These are phyloP conservation scores for Melampsora americana DNA, from an alignment of 1,284 basidiomycete genomes.

Conservation along the genomic window DNA sequence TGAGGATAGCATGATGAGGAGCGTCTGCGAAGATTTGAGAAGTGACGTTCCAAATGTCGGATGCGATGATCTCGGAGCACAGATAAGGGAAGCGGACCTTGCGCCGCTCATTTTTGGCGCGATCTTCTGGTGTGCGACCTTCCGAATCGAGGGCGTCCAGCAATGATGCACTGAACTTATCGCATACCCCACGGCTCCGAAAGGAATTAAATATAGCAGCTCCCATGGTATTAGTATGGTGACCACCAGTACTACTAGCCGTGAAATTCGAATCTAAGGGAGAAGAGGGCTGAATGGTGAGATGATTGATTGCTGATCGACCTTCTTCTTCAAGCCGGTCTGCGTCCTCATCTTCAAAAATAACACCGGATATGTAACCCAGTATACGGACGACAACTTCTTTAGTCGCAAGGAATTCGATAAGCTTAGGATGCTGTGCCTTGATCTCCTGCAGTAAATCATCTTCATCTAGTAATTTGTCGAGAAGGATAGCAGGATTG, in stretches of 20 bases:
- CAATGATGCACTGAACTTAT: not conserved
- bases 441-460: slow-evolving; percentile 94
- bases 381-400: slow-evolving; percentile 75
- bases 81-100: slow-evolving; percentile 72
- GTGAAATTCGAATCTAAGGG: slow-evolving; percentile 66
- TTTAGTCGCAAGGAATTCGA: slow-evolving; percentile 75
- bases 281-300: slow-evolving; percentile 48
- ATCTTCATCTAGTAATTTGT: slow-evolving; percentile 88
- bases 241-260: slow-evolving; percentile 53
- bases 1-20: slow-evolving; percentile 63
- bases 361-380: slow-evolving; percentile 78
- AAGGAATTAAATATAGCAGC: slow-evolving; percentile 46
- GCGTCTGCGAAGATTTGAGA: slow-evolving; percentile 77
- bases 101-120: slow-evolving; percentile 33
- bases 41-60: slow-evolving; percentile 90
- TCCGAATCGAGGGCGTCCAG: not conserved
- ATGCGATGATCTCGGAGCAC: slow-evolving; percentile 90
- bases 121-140: slow-evolving; percentile 57
- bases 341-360: slow-evolving; percentile 67
- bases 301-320: slow-evolving; percentile 16
- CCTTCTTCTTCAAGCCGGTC: slow-evolving; percentile 51
- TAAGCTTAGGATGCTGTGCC: slow-evolving; percentile 80
- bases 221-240: slow-evolving; percentile 39
- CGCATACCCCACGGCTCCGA: slow-evolving; percentile 47
- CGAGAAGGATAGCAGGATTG: slow-evolving; percentile 58